Percentiles rank a stretch among this genome's conserved stretches.
Evolutionary conservation across 2,329 filamentous ascomycete genomes (phyloP).

Genomic region (Colletotrichum trifolii): DNA sequence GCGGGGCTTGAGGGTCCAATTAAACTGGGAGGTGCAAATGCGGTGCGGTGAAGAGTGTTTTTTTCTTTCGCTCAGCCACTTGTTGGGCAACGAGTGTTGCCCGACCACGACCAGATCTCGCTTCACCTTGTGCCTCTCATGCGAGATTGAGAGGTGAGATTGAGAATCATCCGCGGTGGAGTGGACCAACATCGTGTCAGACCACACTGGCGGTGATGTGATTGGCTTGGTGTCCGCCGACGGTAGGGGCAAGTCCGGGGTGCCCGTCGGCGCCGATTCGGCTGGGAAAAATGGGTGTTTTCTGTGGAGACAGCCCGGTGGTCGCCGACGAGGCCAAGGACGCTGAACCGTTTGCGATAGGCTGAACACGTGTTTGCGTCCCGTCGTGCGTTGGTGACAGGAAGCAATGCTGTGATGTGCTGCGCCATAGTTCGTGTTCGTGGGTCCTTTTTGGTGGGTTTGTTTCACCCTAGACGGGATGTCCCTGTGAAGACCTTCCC

Average conservation of each 20-base stretch:
- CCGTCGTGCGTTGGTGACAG: conserved; percentile 4
- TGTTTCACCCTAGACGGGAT: conserved; percentile 27
- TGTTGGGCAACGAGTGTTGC: neutral
- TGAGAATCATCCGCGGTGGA: conserved; percentile 15
- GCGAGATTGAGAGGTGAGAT: conserved; percentile 15
- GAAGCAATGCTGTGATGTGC: neutral
- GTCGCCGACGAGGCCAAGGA: neutral
- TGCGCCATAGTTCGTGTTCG: conserved; percentile 6
- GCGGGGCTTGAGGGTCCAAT: too few species aligned
- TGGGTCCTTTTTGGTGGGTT: conserved; percentile 13
- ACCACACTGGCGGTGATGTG: neutral
- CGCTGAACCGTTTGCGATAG: neutral
- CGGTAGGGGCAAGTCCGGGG: neutral
- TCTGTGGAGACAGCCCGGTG: conserved; percentile 3
- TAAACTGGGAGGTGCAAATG: too few species aligned
- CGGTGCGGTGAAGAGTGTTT: too few species aligned
- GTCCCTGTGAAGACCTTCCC: conserved; percentile 12
- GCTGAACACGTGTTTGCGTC: neutral
- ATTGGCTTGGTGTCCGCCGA: neutral
- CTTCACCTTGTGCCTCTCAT: conserved; percentile 5
- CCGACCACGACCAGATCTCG: neutral
- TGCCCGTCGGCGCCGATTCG: conserved; percentile 23
- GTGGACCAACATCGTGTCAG: neutral
- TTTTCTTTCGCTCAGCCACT: conserved; percentile 3
- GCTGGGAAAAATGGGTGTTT: neutral